Evolutionary conservation across 768 basidiomycete species (phyloP).

Genomic region (Chalciporus sphaerocephalus): DNA sequence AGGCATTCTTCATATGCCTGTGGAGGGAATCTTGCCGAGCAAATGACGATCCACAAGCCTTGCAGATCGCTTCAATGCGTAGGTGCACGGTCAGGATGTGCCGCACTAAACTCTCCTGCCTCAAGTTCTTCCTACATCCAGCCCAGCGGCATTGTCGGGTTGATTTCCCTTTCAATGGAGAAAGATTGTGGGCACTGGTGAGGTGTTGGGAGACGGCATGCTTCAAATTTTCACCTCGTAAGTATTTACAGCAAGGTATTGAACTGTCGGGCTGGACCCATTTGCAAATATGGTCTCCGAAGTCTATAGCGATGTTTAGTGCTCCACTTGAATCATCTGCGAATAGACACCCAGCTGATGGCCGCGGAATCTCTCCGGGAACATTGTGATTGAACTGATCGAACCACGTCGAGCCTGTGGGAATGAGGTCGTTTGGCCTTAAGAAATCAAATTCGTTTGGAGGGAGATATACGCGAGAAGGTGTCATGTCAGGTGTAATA

Average conservation of each 20-base stretch:
- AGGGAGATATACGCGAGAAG: too few relatives aligned
- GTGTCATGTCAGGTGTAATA: background rate
- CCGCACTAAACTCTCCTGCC: slow-evolving; percentile 23
- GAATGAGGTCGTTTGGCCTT: background rate
- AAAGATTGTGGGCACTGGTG: background rate
- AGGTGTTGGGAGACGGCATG: slow-evolving; percentile 15
- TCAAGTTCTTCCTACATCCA: slow-evolving; percentile 20
- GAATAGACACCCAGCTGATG: background rate
- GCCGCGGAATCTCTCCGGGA: background rate
- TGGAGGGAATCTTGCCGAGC: slow-evolving; percentile 26
- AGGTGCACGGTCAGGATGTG: slow-evolving; percentile 25
- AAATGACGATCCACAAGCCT: slow-evolving; percentile 20
- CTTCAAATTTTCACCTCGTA: slow-evolving; percentile 4
- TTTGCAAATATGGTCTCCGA: slow-evolving; percentile 2
- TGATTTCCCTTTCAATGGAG: slow-evolving; percentile 4
- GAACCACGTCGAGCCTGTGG: background rate
- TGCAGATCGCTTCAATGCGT: slow-evolving; percentile 8
- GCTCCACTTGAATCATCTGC: background rate
- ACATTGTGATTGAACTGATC: background rate
- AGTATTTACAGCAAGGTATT: background rate
- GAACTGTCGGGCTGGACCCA: slow-evolving; percentile 8
- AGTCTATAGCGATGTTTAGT: background rate
- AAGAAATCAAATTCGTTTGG: too few relatives aligned
- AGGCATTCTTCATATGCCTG: slow-evolving; percentile 21
- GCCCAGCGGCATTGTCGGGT: slow-evolving; percentile 13